These are phyloP conservation scores for Chenopodium album DNA, from an alignment of 148 eudicot species.

Conservation along the genomic window DNA sequence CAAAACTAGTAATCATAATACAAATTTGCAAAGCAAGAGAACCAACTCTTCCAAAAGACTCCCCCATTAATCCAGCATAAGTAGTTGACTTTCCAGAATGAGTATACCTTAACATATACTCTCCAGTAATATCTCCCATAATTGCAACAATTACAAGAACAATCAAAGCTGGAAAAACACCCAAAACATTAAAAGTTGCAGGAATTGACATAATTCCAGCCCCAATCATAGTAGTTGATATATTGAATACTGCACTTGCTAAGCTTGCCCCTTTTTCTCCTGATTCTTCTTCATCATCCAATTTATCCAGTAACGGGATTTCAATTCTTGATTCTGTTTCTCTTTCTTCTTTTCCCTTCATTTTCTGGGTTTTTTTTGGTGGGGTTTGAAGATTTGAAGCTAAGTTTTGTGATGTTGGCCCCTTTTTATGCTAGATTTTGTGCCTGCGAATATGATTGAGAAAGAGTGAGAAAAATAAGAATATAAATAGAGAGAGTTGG, in stretches of 20 bases:
- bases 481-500: background rate
- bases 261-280: slow-evolving; percentile 41
- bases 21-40: slow-evolving; percentile 64
- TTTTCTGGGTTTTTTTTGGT: slow-evolving; percentile 3
- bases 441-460: background rate
- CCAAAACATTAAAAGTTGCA: slow-evolving; percentile 79
- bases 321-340: slow-evolving; percentile 23
- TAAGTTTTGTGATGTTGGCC: slow-evolving; percentile 1
- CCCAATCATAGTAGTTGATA: slow-evolving; percentile 83
- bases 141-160: slow-evolving; percentile 52
- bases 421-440: background rate
- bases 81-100: slow-evolving; percentile 50
- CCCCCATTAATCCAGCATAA: slow-evolving; percentile 78
- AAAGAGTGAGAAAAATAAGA: background rate
- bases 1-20: slow-evolving; percentile 69
- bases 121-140: slow-evolving; percentile 66
- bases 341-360: slow-evolving; percentile 13
- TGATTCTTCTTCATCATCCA: background rate
- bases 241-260: slow-evolving; percentile 69
- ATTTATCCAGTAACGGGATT: too few species aligned
- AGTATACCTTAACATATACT: slow-evolving; percentile 64
- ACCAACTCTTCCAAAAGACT: slow-evolving; percentile 75
- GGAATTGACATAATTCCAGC: slow-evolving; percentile 98
- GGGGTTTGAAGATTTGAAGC: background rate
- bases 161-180: slow-evolving; percentile 61